Percentiles rank a stretch among this genome's conserved stretches.
Conservation (phyloP, 257 asterid genomes). For the Solanum neorickii region DNA sequence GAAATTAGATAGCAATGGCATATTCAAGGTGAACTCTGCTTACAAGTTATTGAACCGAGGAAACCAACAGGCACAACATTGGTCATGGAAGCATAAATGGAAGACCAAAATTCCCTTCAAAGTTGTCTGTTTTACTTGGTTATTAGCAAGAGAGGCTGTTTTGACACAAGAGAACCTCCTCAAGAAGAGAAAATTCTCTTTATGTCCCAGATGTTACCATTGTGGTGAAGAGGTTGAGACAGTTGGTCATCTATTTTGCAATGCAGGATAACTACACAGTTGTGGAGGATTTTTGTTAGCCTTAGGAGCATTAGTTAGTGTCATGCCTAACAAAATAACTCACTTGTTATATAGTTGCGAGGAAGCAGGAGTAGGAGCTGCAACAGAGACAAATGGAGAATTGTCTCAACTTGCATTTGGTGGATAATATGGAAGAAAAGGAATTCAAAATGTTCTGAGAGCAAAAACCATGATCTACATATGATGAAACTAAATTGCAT, state of each 20-base stretch:
- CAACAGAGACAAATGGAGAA: background rate
- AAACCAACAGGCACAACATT: background rate
- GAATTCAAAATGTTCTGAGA: background rate
- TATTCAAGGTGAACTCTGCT: background rate
- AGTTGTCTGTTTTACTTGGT: background rate
- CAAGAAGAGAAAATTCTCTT: background rate
- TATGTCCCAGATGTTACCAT: background rate
- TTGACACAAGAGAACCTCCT: background rate
- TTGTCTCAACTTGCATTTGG: background rate
- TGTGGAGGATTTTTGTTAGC: background rate
- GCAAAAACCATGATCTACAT: background rate
- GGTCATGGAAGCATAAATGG: background rate
- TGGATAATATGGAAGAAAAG: background rate
- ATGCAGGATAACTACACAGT: background rate
- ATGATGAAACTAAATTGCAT: background rate
- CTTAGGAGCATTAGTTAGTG: background rate
- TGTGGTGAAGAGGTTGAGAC: background rate
- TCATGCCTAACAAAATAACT: background rate
- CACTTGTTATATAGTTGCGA: background rate
- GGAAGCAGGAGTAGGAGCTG: background rate
- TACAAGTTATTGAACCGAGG: background rate
- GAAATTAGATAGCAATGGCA: background rate
- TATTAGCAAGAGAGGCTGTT: background rate
- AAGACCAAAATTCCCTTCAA: background rate
- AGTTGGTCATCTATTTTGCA: background rate